Evolutionary conservation across 108 stramenopile genomes (phyloP), one percentile per base, ranked within the genome.

Genomic region (Conticribra weissflogii): DNA sequence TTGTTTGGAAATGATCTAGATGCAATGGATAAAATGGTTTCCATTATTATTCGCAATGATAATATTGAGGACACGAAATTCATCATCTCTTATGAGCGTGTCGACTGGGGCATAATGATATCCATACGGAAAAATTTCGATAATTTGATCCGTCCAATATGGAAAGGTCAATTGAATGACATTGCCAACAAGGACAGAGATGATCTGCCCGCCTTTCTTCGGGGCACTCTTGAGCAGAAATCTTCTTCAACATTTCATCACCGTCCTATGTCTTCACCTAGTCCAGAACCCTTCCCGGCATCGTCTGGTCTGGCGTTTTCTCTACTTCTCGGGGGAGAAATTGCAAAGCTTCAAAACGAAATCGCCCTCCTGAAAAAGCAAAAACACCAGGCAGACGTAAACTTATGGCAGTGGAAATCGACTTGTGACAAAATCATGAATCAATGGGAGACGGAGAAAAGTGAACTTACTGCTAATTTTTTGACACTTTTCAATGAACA

Each of bases 271-370:
- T 34, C 64, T 22, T 16, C 14, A 33, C 56, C 59, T 2, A 5
- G 30, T 8, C 36, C 28, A 34, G 8, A 21, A 52, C n/a, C 12
- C n/a, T 30, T 50, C 17, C 21, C 53, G 16, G 17, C 48, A 3
- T 63, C 62, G 8, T 72, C 78, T n/a, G 70, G 70, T 17, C 59
- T 72, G 18, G 32, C 53, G 18, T 63, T 71, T 47, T 47, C 78
- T 1, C 19, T 66, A 49, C 36, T 72, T 33, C 66, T 79, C 7
- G 65, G 78, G n/a, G 68, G 66, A 33, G 62, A 70, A 2, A 49
- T 83, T 17, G 53, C 55, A 8, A 57, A 69, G 18, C 66, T 88
- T 18, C 70, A 76, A 55, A 72, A 79, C 9, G 82, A 89, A 50
- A 54, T 84, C 8, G 64, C 30, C 23, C 55, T 70, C 4, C 64